These are phyloP conservation scores for Thyridium curvatum DNA, from an alignment of 2,329 filamentous ascomycete species.

Conservation along the genomic window DNA sequence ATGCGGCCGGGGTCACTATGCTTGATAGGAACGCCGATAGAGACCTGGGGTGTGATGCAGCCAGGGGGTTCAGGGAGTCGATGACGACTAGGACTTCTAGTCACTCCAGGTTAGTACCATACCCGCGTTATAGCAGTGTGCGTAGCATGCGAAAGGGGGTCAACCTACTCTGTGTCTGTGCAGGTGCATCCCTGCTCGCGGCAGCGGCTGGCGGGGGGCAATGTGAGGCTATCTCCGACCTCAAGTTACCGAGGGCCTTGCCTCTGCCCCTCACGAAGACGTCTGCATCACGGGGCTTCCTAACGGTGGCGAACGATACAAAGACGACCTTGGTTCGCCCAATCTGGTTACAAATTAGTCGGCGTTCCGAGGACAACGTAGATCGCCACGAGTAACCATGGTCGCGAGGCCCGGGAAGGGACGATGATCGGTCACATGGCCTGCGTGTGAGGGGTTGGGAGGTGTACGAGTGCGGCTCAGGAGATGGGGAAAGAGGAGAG, in stretches of 20 bases:
- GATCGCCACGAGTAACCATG: not conserved
- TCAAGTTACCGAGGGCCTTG: slow-evolving; percentile 50
- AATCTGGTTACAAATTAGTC: slow-evolving; percentile 29
- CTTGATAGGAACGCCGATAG: slow-evolving; percentile 65
- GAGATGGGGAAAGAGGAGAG: not conserved
- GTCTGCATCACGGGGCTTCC: slow-evolving; percentile 58
- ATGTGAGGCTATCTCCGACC: slow-evolving; percentile 52
- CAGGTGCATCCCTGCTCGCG: slow-evolving; percentile 25
- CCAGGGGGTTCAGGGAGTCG: slow-evolving; percentile 69
- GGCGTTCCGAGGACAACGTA: no score
- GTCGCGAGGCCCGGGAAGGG: not conserved
- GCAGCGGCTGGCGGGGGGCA: slow-evolving; percentile 33
- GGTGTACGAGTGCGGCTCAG: not conserved
- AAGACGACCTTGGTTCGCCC: slow-evolving; percentile 67
- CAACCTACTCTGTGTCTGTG: slow-evolving; percentile 38
- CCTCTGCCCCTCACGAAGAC: slow-evolving; percentile 58
- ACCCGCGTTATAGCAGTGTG: slow-evolving; percentile 2
- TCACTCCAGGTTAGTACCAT: slow-evolving; percentile 11
- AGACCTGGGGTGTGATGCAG: slow-evolving; percentile 44
- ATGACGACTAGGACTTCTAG: slow-evolving; percentile 69
- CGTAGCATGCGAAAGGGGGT: not conserved
- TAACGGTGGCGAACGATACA: slow-evolving; percentile 70
- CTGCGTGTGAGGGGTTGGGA: not conserved
- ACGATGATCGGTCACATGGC: no score
- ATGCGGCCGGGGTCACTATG: slow-evolving; percentile 58